Conservation (phyloP, 116 monocot species). For the Zostera marina region DNA sequence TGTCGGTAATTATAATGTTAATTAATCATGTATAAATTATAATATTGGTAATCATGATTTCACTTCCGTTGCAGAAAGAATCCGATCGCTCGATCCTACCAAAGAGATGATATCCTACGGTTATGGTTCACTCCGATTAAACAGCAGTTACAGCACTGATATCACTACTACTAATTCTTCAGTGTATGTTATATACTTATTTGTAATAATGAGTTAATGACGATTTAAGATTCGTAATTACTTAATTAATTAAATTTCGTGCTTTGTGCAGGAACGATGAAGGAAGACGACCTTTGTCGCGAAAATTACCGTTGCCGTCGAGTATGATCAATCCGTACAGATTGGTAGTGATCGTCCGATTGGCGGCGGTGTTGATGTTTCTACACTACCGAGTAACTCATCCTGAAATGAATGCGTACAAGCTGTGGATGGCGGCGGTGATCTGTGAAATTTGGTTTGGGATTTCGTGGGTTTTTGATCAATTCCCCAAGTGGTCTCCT, state of each 20-base stretch:
- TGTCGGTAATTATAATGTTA: too few species aligned
- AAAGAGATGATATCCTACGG: too few species aligned
- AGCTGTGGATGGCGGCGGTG: conserved; percentile 72
- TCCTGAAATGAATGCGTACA: conserved; percentile 51
- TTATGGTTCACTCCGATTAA: too few species aligned
- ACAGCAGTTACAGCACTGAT: too few species aligned
- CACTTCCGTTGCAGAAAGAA: too few species aligned
- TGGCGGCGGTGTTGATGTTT: conserved; percentile 65
- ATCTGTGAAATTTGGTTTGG: conserved; percentile 93
- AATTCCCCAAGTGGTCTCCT: conserved; percentile 89
- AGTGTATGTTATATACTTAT: too few species aligned
- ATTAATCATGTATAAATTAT: too few species aligned
- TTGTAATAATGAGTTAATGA: too few species aligned
- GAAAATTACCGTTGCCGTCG: conserved; percentile 62
- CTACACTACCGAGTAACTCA: conserved; percentile 56
- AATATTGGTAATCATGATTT: too few species aligned
- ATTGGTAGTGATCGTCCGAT: conserved; percentile 51
- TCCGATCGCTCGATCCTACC: too few species aligned
- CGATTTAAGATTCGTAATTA: too few species aligned
- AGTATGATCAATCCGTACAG: conserved; percentile 83
- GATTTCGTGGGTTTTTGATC: conserved; percentile 88
- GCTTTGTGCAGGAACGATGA: background rate
- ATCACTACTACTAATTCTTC: too few species aligned
- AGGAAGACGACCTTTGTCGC: conserved; percentile 23
- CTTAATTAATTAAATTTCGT: background rate